Evolutionary conservation across 78 protist species (phyloP), one percentile per base, ranked within the genome.

Genomic region (Dictyostelium brefeldianum): DNA sequence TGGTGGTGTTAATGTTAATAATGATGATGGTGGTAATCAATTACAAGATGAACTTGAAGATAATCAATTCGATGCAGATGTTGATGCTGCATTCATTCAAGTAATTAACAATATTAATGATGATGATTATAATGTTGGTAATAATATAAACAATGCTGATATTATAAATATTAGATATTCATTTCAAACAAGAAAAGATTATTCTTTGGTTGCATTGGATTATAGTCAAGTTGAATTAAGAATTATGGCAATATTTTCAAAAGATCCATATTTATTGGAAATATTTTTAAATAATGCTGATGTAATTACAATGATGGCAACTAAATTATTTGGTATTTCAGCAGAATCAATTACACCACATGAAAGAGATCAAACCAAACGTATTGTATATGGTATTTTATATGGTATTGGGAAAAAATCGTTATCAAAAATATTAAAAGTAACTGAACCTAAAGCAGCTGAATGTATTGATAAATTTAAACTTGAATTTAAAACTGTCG

Each of bases 161-260:
- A 31, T 43, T 20, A 31, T 87, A 2, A 87, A 87, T 65, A 50
- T 77, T 56, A 47, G 93, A 64, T 75, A 77, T 31, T 31, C 83
- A 29, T 87, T 87, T 64, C 14, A 17, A 9, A 8, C 84, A 1
- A 74, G 93, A 74, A 56, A 48, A 11, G 93, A 84, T 0, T 77
- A 64, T 29, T 31, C 50, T 4, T 27, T 87, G 48, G 31, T 87
- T 15, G 93, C 47, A 36, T 77, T 77, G 3, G 93, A 87, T 62
- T 87, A 87, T 65, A 87, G 47, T 65, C 93, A 91, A 57, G 71
- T 93, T 65, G 96, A 93, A 80, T 31, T 93, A 27, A 74, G 96
- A 67, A 43, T 93, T 10, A 71, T 93, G 77, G 54, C 96, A 41
- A 92, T 84, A n/a, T 78, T 48, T 64, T 77, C 89, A n/a, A 29